Evolutionary conservation across 1,139 yeast genomes (phyloP).

Genomic region (Nakaseomyces delphensis): DNA sequence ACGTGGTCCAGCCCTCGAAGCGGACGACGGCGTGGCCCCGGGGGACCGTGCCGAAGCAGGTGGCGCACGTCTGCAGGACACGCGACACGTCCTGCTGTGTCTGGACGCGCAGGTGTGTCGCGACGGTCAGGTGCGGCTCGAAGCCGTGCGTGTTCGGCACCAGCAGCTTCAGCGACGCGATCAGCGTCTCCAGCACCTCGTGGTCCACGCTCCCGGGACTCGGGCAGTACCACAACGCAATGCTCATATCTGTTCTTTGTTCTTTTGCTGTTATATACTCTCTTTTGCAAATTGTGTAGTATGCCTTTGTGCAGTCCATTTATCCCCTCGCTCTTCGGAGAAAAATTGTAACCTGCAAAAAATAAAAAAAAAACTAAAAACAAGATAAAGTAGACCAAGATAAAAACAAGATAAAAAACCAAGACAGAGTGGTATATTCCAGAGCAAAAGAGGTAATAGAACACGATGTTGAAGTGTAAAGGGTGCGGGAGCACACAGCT

Average conservation of each 20-base stretch:
- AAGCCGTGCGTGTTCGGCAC: constrained; percentile 62
- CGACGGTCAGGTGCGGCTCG: constrained; percentile 72
- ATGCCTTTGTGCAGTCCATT: no score
- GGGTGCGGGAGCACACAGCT: constrained; percentile 43
- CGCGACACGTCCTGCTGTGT: constrained; percentile 50
- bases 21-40: constrained; percentile 31
- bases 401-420: not conserved
- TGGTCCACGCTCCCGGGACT: constrained; percentile 44
- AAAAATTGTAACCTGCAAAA: no score
- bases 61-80: constrained; percentile 52
- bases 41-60: not conserved
- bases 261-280: not conserved
- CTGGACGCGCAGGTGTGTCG: constrained; percentile 47
- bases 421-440: no score
- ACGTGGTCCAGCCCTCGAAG: constrained; percentile 30
- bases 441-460: no score
- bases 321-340: no score
- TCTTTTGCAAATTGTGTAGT: no score
- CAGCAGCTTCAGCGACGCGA: constrained; percentile 56
- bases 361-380: no score
- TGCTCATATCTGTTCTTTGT: constrained; percentile 19
- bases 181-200: constrained; percentile 52
- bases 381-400: no score
- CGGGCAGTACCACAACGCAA: constrained; percentile 76
- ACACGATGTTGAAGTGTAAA: constrained; percentile 30